These are phyloP conservation scores for Colletotrichum orchidophilum DNA, from an alignment of 2,329 filamentous ascomycete species.

Conservation along the genomic window DNA sequence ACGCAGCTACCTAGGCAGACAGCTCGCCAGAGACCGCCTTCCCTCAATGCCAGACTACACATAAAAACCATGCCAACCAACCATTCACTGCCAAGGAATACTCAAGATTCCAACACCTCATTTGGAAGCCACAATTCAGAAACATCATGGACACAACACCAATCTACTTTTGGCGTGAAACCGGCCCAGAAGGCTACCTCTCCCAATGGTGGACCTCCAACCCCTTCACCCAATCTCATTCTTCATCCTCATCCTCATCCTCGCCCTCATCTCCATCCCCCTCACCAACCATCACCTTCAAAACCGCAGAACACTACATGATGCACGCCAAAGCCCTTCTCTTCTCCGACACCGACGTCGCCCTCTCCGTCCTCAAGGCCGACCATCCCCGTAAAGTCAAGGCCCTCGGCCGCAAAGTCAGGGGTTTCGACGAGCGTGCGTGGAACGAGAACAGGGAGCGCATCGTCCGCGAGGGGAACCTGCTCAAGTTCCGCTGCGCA, in stretches of 20 bases:
- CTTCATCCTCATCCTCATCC: conserved; percentile 43
- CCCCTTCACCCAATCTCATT: conserved; percentile 49
- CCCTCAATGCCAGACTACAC: background rate
- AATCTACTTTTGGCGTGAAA: conserved; percentile 60
- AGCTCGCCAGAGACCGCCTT: background rate
- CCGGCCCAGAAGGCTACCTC: conserved; percentile 62
- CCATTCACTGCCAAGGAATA: background rate
- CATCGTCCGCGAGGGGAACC: conserved; percentile 67
- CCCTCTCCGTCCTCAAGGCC: conserved; percentile 58
- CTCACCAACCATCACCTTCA: conserved; percentile 49
- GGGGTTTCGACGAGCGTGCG: conserved; percentile 56
- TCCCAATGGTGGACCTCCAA: conserved; percentile 67
- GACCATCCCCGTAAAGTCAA: conserved; percentile 58
- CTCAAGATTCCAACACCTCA: background rate
- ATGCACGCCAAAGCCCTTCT: conserved; percentile 63
- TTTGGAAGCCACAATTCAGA: no score
- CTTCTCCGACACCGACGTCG: conserved; percentile 56
- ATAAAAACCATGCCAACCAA: background rate
- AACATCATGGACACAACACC: background rate
- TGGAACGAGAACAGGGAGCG: conserved; percentile 62
- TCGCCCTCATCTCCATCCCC: conserved; percentile 56
- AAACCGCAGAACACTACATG: conserved; percentile 66
- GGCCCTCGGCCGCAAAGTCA: conserved; percentile 63
- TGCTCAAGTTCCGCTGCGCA: conserved; percentile 66
- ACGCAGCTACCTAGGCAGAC: background rate